Percentiles rank a stretch among this genome's conserved stretches.
Conservation (phyloP, 495 filamentous ascomycete species). For the Terfezia claveryi region DNA sequence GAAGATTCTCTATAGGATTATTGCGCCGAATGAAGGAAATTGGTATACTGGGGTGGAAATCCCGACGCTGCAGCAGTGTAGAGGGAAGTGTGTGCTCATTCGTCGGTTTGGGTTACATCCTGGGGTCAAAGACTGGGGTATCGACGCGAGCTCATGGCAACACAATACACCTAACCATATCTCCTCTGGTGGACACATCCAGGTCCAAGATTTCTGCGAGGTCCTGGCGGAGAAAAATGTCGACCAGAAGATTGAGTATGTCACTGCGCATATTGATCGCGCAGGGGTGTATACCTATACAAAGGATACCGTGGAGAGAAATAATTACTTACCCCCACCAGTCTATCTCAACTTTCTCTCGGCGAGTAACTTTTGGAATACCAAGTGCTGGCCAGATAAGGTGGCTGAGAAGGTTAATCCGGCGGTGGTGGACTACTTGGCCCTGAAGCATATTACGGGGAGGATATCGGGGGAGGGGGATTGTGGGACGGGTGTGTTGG, state of each 20-base stretch:
- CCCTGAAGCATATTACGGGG: conserved; percentile 14
- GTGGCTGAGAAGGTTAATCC: conserved; percentile 86
- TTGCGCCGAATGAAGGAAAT: conserved; percentile 28
- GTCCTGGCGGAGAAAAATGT: conserved; percentile 55
- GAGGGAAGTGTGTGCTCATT: conserved; percentile 68
- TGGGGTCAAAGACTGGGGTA: conserved; percentile 47
- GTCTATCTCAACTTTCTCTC: conserved; percentile 82
- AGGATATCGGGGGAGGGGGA: conserved; percentile 29
- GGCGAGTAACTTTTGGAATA: conserved; percentile 81
- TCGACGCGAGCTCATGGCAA: conserved; percentile 66
- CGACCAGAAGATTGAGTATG: conserved; percentile 53
- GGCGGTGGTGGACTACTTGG: conserved; percentile 31
- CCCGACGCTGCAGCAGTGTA: conserved; percentile 56
- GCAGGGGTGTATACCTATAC: conserved; percentile 30
- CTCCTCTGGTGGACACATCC: conserved; percentile 49
- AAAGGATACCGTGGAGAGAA: neutral
- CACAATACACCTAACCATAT: conserved; percentile 66
- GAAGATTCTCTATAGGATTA: conserved; percentile 47
- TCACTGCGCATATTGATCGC: conserved; percentile 50
- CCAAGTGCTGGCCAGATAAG: conserved; percentile 78
- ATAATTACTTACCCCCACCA: conserved; percentile 22
- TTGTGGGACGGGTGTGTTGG: conserved; percentile 72
- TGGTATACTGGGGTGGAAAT: conserved; percentile 72
- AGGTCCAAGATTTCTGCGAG: conserved; percentile 92
- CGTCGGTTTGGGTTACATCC: conserved; percentile 39